phyloP scores from a whole-genome alignment of 768 basidiomycete species.

The Podaxis carcinomalis region DNA sequence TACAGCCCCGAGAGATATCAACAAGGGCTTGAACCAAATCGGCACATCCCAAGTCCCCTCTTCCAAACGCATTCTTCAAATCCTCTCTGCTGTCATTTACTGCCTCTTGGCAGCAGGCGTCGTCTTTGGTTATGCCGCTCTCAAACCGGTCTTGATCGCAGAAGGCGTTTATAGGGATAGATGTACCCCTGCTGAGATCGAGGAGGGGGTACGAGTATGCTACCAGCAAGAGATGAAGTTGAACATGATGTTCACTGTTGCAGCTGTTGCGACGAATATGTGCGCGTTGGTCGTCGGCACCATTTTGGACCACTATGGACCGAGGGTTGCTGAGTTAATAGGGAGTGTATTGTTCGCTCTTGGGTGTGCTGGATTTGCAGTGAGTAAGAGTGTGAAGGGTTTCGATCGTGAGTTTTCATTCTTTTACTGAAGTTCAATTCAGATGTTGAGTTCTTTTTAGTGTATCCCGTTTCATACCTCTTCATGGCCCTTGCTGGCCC shows the following conservation, averaged over 20 bases:
- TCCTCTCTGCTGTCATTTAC: neutral
- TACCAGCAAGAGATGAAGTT: constrained; percentile 2
- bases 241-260: constrained; percentile 5
- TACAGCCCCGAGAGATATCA: neutral
- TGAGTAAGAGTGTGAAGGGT: neutral
- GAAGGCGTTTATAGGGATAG: constrained; percentile 1
- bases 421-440: neutral
- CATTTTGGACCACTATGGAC: constrained; percentile 1
- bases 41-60: neutral
- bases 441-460: neutral
- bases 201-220: neutral
- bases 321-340: neutral
- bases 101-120: neutral
- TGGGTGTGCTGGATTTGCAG: neutral
- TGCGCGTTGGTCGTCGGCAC: constrained; percentile 1
- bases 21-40: neutral
- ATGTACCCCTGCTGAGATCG: constrained; percentile 5
- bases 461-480: constrained; percentile 1
- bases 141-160: constrained; percentile 1
- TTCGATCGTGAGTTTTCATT: constrained; percentile 2
- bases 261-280: constrained; percentile 4
- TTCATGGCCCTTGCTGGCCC: constrained; percentile 1
- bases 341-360: neutral
- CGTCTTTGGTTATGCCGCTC: constrained; percentile 5
- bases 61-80: neutral